Base-by-base conservation (phyloP, 2,329 filamentous ascomycete species). In the Ophiostoma sp. region DNA sequence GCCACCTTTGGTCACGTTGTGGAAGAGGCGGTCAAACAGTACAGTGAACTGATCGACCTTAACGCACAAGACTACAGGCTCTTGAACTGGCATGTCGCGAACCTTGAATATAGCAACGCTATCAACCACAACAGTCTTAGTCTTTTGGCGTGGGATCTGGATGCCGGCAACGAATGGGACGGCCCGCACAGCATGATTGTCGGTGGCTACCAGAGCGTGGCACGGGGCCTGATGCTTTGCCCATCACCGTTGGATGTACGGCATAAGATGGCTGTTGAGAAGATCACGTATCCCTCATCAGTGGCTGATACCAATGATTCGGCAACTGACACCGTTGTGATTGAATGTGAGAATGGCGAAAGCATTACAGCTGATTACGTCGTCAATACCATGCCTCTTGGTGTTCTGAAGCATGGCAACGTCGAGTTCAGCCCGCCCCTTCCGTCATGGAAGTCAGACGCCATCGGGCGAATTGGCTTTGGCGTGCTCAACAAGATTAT, bases 1-100 rank as follows among this genome's bases (percentile, higher is more conserved):
- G 91, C 94, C 33, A 96, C 92, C 0, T 82, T 99, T 13, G 95
- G 95, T 1, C 90, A 90, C n/a, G 91, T 96, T 2, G 91, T 98
- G 82, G 93, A 99, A 76, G 89, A 93, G 74, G 92, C 93, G n/a
- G 89, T 99, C 72, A 85, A 85, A 23, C 94, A 98, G 78, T 99
- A 97, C 77, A 90, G 91, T 76, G 84, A 86, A 41, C 86, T 99
- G 67, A 85, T 98, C 36, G 90, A 96, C 71, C 81, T 99, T 68
- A 92, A 89, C 17, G 87, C 94, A 0, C 91, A 93, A 77, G 95
- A 99, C 76, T 89, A 96, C 79, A 88, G 95, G 65, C 83, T 99
- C 20, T 85, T 98, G 76, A 99, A 97, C 77, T 99, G 95, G 95
- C 96, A 99, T 79, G 91, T 97, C 78, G 96, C 96, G 74, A 99